phyloP scores from a whole-genome alignment of 1,284 basidiomycete genomes.

The Cutaneotrichosporon cyanovorans region DNA sequence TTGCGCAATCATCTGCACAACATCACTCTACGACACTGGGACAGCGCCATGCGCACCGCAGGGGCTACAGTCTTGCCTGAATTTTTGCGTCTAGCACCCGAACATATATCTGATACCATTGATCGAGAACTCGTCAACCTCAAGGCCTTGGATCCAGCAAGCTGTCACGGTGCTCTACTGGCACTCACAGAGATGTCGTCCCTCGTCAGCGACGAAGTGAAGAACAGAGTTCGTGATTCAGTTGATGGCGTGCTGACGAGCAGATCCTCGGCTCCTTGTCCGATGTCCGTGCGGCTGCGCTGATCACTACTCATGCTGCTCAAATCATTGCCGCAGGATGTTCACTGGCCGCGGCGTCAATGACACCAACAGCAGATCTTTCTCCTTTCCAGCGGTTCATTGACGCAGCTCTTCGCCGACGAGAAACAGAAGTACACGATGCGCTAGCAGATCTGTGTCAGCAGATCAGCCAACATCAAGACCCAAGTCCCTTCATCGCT shows the following conservation, averaged over 20 bases:
- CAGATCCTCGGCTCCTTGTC: slow-evolving; percentile 42
- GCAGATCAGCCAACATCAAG: slow-evolving; percentile 55
- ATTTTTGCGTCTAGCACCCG: slow-evolving; percentile 54
- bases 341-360: slow-evolving; percentile 58
- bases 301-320: slow-evolving; percentile 66
- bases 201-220: slow-evolving; percentile 35
- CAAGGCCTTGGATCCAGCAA: slow-evolving; percentile 58
- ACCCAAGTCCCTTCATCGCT: slow-evolving; percentile 26
- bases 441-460: slow-evolving; percentile 61
- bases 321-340: slow-evolving; percentile 69
- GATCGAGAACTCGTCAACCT: slow-evolving; percentile 48
- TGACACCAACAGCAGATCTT: slow-evolving; percentile 48
- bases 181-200: slow-evolving; percentile 63
- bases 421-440: slow-evolving; percentile 61
- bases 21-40: slow-evolving; percentile 83
- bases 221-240: slow-evolving; percentile 9
- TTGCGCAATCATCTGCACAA: slow-evolving; percentile 69
- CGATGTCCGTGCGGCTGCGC: slow-evolving; percentile 50
- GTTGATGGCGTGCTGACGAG: background rate
- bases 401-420: slow-evolving; percentile 64
- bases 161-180: slow-evolving; percentile 75
- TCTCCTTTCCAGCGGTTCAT: slow-evolving; percentile 39
- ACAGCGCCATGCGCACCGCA: slow-evolving; percentile 66
- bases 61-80: slow-evolving; percentile 68
- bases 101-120: slow-evolving; percentile 26